phyloP scores from a whole-genome alignment of 2,329 filamentous ascomycete species.

The Talaromyces piceae region DNA sequence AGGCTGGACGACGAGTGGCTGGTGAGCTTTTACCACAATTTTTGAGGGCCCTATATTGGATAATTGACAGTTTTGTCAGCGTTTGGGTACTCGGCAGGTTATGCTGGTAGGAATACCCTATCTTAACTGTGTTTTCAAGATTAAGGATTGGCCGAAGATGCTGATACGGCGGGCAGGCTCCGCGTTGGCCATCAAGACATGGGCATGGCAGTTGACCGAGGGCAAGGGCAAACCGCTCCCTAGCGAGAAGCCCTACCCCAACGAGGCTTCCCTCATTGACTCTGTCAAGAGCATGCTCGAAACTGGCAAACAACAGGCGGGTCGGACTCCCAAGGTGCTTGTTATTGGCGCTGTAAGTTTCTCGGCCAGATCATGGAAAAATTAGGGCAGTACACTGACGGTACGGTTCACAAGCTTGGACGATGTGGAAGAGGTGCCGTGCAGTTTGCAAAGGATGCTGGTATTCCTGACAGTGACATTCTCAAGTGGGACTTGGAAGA shows the following conservation, averaged over 20 bases:
- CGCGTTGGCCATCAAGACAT: constrained; percentile 68
- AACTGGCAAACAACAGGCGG: constrained; percentile 58
- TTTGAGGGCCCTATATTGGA: not conserved
- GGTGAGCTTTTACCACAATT: constrained; percentile 24
- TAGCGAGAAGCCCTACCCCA: constrained; percentile 51
- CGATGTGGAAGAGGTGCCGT: constrained; percentile 81
- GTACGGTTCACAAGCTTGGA: constrained; percentile 24
- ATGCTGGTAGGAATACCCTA: constrained; percentile 42
- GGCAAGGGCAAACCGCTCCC: constrained; percentile 59
- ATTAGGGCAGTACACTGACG: constrained; percentile 10
- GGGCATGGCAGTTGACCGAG: constrained; percentile 74
- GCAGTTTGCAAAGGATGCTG: constrained; percentile 67
- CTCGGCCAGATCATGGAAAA: not conserved
- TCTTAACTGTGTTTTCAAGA: not conserved
- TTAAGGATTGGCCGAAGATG: not conserved
- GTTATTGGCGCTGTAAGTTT: constrained; percentile 65
- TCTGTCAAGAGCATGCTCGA: constrained; percentile 67
- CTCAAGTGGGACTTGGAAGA: constrained; percentile 71
- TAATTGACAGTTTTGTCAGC: constrained; percentile 18
- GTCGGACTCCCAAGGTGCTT: constrained; percentile 64
- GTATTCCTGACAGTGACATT: constrained; percentile 63
- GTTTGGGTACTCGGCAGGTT: constrained; percentile 63
- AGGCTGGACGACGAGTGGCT: constrained; percentile 53
- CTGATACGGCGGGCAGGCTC: constrained; percentile 39
- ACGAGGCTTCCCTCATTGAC: constrained; percentile 64